These are phyloP conservation scores for Imleria badia DNA, from an alignment of 768 basidiomycete species.

Conservation along the genomic window DNA sequence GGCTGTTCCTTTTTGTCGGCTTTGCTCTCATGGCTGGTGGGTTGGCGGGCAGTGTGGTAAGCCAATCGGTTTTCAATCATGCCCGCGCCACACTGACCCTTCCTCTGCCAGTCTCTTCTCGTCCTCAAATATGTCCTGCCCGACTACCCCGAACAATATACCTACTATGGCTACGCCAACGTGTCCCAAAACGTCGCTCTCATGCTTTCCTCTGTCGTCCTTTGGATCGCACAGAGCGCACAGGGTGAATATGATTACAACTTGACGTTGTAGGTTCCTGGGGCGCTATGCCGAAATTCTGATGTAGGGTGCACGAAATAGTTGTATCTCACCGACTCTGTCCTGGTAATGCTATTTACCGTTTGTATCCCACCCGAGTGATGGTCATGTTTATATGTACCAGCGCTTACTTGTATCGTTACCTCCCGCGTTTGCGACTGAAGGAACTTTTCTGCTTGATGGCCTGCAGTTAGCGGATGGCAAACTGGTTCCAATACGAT, in stretches of 20 bases:
- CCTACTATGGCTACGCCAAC: conserved; percentile 92
- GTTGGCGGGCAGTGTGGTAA: conserved; percentile 91
- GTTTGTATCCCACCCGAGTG: conserved; percentile 7
- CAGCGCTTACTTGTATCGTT: neutral
- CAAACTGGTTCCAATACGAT: too few species aligned
- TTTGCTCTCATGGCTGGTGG: conserved; percentile 99
- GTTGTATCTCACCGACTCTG: neutral
- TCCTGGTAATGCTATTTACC: conserved; percentile 8
- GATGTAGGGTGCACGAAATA: conserved; percentile 1
- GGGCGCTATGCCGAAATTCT: neutral
- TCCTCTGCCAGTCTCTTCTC: conserved; percentile 65
- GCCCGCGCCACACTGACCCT: neutral
- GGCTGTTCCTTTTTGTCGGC: conserved; percentile 89
- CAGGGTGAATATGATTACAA: conserved; percentile 93
- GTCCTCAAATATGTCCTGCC: conserved; percentile 88
- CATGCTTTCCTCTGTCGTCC: conserved; percentile 81
- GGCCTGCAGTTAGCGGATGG: too few species aligned
- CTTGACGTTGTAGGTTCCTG: conserved; percentile 54
- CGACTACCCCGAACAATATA: conserved; percentile 69
- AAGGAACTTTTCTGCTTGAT: too few species aligned
- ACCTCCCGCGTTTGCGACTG: neutral
- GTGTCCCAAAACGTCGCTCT: conserved; percentile 90
- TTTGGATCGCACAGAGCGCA: conserved; percentile 90
- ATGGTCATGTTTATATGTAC: neutral
- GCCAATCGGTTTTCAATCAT: conserved; percentile 32